Base-by-base conservation (phyloP, 306 rosid genomes). In the Fragaria ananassa region DNA sequence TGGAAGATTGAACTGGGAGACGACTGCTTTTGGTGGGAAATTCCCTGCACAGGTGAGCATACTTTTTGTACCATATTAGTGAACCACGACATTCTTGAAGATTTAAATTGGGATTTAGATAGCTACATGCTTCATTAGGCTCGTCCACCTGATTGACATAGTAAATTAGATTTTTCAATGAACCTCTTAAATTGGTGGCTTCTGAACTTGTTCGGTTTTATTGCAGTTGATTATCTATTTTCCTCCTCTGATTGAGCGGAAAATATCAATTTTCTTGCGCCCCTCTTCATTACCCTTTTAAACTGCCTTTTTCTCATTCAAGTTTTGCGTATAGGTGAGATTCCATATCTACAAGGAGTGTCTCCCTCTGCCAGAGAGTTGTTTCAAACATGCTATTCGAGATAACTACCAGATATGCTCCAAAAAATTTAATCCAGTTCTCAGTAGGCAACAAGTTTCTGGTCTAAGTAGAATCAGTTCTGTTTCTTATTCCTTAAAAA, bases 11-110 rank as follows among this genome's bases (percentile, higher is more conserved):
- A 60, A 74, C 57, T 74, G 63, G 77, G 69, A 74, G 11, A 18
- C 44, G 45, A 6, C 21, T n/a, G 78, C 70, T 44, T 74, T 74
- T 44, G 56, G 70, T 45, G 78, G 78, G 50, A 44, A n/a, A 56
- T 74, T 74, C 50, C 78, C 78, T 44, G 78, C 78, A 18, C 78
- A 74, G 70, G 70, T 74, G 58, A 44, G 58, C 31, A 27, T 74
- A 10, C 1, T 57, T 57, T 58, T 25, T 29, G 3, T 45, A 41
- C 29, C 56, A 0, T 19, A 45, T 17, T n/a, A 25, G 14, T 51
- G 11, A 53, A n/a, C 76, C 65, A 2, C 3, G n/a, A 19, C 17
- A 71, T 19, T 50, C 10, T 18, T 4, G 25, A 7, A 34, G 10
- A 49, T 8, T 63, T 34, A 14, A 34, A 14, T 68, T 45, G 18